Percentiles rank a stretch among this genome's conserved stretches.
phyloP scores from a whole-genome alignment of 1,284 basidiomycete genomes.

The Cryptococcus neoformans region DNA sequence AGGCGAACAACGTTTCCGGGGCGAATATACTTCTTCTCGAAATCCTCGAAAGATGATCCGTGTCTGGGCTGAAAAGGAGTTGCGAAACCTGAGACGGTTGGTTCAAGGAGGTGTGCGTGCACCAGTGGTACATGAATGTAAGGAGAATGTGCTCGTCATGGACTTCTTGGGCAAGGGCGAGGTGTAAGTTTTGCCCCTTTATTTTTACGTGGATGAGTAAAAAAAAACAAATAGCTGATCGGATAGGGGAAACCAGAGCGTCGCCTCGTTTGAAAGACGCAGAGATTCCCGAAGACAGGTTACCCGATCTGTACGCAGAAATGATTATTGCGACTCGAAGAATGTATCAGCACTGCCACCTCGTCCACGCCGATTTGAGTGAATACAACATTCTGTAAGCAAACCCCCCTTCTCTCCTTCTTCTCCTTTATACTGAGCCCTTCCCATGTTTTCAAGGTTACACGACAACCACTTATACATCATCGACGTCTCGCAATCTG shows the following conservation, averaged over 20 bases:
- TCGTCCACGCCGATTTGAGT: constrained; percentile 96
- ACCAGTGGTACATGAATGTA: constrained; percentile 85
- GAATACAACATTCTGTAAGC: constrained; percentile 97
- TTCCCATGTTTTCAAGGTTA: constrained; percentile 40
- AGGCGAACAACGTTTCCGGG: constrained; percentile 84
- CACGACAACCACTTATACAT: constrained; percentile 73
- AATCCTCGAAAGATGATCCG: constrained; percentile 99
- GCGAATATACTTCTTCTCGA: constrained; percentile 77
- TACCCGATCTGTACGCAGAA: constrained; percentile 70
- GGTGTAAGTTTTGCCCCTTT: constrained; percentile 19
- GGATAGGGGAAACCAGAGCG: constrained; percentile 59
- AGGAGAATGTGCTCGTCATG: constrained; percentile 98
- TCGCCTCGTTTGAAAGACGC: constrained; percentile 91
- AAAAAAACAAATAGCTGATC: not conserved
- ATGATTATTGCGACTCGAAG: constrained; percentile 74
- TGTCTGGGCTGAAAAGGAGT: constrained; percentile 99
- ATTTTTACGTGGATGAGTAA: not conserved
- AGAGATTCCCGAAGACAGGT: constrained; percentile 49
- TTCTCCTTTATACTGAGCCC: not conserved
- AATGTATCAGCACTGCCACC: constrained; percentile 85
- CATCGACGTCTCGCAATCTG: constrained; percentile 98
- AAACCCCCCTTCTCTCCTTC: not conserved
- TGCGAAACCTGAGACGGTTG: constrained; percentile 89
- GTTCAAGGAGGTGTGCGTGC: constrained; percentile 76
- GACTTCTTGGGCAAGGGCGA: constrained; percentile 78